Percentiles rank a stretch among this genome's conserved stretches.
These are phyloP conservation scores for Geranomyces variabilis DNA, from an alignment of 192 early-diverging fungal species.

Conservation along the genomic window DNA sequence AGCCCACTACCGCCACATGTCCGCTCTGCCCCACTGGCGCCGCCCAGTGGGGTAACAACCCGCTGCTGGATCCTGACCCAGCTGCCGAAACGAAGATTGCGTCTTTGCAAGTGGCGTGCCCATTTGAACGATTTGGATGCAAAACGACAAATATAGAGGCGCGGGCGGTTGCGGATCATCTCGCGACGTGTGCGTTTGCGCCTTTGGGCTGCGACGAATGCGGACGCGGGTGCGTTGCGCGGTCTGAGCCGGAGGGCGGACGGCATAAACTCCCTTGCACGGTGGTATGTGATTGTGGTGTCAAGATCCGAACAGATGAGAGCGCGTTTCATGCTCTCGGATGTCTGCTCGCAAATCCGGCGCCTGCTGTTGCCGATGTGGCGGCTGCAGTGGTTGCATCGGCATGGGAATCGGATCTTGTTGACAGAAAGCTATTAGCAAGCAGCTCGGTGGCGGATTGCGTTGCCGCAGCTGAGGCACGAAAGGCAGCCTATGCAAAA, in stretches of 20 bases:
- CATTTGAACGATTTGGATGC: slow-evolving; percentile 30
- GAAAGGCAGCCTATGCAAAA: slow-evolving; percentile 12
- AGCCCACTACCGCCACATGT: slow-evolving; percentile 9
- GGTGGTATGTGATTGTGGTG: slow-evolving; percentile 31
- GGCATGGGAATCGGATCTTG: slow-evolving; percentile 39
- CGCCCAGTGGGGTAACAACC: slow-evolving; percentile 20
- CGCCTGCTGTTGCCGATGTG: not conserved
- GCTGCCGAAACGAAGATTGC: slow-evolving; percentile 9
- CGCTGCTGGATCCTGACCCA: slow-evolving; percentile 11
- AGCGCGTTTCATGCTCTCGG: no score
- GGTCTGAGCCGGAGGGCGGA: slow-evolving; percentile 2
- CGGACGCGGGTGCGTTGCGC: not conserved
- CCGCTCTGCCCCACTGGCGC: slow-evolving; percentile 27
- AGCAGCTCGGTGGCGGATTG: slow-evolving; percentile 18
- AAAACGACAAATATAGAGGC: not conserved
- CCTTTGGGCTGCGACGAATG: slow-evolving; percentile 31
- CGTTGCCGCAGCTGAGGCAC: slow-evolving; percentile 17
- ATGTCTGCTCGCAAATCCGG: not conserved
- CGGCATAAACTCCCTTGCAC: slow-evolving; percentile 36
- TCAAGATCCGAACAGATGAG: slow-evolving; percentile 18
- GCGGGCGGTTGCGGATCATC: not conserved
- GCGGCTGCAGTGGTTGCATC: not conserved
- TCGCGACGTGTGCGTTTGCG: not conserved
- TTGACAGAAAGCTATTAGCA: slow-evolving; percentile 26
- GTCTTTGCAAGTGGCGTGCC: slow-evolving; percentile 18